phyloP scores from a whole-genome alignment of 2,329 filamentous ascomycete genomes.

The Ophiostoma fasciatum region DNA sequence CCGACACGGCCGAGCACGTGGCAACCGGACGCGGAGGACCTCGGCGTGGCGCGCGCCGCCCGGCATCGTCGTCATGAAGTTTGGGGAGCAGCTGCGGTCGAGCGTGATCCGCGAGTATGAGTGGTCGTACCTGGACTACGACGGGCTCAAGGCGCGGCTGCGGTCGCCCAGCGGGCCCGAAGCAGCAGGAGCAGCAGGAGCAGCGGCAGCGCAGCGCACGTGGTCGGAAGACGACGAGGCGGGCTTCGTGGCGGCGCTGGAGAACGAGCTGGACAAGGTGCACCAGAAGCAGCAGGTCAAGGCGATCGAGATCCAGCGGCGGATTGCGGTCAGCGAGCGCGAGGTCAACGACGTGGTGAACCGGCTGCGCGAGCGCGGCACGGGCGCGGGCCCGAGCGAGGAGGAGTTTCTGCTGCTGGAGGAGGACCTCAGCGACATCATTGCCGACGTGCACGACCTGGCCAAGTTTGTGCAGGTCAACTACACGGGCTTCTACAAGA shows the following conservation, averaged over 20 bases:
- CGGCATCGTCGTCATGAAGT: conserved; percentile 55
- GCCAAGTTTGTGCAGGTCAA: conserved; percentile 98
- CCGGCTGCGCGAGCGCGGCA: conserved; percentile 49
- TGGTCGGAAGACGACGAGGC: conserved; percentile 92
- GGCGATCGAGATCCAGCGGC: conserved; percentile 83
- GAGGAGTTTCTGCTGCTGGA: conserved; percentile 91
- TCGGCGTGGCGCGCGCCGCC: conserved; percentile 30
- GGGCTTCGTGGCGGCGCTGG: conserved; percentile 71
- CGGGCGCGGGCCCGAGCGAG: conserved; percentile 52
- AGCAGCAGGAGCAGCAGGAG: too few species aligned
- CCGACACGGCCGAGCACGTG: too few species aligned
- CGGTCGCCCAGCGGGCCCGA: conserved; percentile 53
- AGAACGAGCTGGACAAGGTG: conserved; percentile 91
- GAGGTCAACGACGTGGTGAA: conserved; percentile 82
- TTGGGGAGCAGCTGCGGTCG: conserved; percentile 91
- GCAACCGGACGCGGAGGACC: too few species aligned
- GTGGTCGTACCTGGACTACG: conserved; percentile 98
- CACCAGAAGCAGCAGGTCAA: conserved; percentile 97
- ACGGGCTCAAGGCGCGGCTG: conserved; percentile 76
- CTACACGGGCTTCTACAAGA: conserved; percentile 98
- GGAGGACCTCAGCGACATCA: conserved; percentile 91
- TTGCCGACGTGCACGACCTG: conserved; percentile 93
- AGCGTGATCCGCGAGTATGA: conserved; percentile 94
- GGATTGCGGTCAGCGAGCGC: conserved; percentile 74
- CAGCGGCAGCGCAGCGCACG: conserved; percentile 38